Base-by-base conservation (phyloP, 768 basidiomycete species). In the Leccinum arenicola region DNA sequence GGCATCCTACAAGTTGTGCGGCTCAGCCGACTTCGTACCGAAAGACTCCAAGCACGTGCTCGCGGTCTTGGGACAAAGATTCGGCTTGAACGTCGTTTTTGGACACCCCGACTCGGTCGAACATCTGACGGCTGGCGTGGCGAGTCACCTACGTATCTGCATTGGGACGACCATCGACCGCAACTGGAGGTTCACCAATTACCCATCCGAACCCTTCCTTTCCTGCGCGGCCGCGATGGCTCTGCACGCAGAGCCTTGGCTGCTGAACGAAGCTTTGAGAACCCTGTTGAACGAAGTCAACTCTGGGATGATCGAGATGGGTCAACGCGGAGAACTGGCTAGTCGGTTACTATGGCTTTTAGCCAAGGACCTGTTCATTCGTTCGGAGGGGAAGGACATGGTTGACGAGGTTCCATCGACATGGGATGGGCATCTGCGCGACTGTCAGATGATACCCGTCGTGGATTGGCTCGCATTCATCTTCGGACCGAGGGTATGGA, bases 181-280 rank as follows among this genome's bases (percentile, higher is more conserved):
- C 15, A 43, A 45, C n/a, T 54, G 65, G 57, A 47, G 50, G n/a
- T 64, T 58, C 19, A 64, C 65, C 8, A 35, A 35, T 15, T 61
- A 62, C 38, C 59, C 66, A 14, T 66, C 60, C 15, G 62, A 68
- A 21, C 57, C 64, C 4, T 11, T 66, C 19, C 15, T 67, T 10
- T 67, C 62, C 3, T 64, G 51, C 14, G 35, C 53, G 7, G 58
- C 62, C 1, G 62, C 60, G n/a, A 12, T 8, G 14, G 12, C 36
- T 11, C 38, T 61, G n/a, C 62, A 66, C 4, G 3, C 0, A 4
- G 4, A 4, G 6, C 52, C 55, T 9, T 8, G 4, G 15, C 12
- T 4, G 1, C 7, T 56, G 12, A 5, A 10, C 4, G 2, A 4
- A 1, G 35, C 48, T 17, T 38, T 51, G 33, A 3, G 1, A 5